A percentile compares a stretch with the other conserved stretches of the same genome.
Evolutionary conservation across 768 basidiomycete species (phyloP).

Genomic region (Leccinum incarnatum): DNA sequence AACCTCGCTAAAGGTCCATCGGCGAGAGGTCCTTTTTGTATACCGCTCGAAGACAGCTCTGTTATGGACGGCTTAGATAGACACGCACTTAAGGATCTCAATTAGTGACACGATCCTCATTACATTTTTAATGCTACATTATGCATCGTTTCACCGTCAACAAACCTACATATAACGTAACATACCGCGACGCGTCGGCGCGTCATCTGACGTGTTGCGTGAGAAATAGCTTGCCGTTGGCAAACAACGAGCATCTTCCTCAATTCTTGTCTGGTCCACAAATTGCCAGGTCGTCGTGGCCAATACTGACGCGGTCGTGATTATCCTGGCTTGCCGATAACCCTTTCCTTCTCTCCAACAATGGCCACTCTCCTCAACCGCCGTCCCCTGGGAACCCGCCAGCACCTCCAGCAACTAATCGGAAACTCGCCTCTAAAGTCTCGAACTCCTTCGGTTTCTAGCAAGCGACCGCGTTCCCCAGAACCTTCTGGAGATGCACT

Average conservation of each 20-base stretch:
- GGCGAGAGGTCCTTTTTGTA: slow-evolving; percentile 6
- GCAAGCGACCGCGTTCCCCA: slow-evolving; percentile 52
- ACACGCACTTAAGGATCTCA: slow-evolving; percentile 24
- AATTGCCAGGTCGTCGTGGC: neutral
- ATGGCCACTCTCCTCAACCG: slow-evolving; percentile 49
- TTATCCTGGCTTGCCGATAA: slow-evolving; percentile 5
- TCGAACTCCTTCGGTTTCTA: slow-evolving; percentile 31
- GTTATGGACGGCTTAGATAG: slow-evolving; percentile 19
- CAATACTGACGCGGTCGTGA: neutral
- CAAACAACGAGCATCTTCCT: slow-evolving; percentile 7
- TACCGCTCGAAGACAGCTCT: slow-evolving; percentile 10
- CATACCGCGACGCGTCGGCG: slow-evolving; percentile 21
- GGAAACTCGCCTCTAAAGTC: slow-evolving; percentile 36
- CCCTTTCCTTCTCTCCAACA: neutral
- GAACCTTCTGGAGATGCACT: slow-evolving; percentile 38
- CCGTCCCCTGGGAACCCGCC: slow-evolving; percentile 46
- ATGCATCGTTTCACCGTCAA: slow-evolving; percentile 1
- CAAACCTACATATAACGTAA: neutral
- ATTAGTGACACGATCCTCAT: slow-evolving; percentile 13
- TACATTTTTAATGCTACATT: slow-evolving; percentile 2
- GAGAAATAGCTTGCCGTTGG: slow-evolving; percentile 17
- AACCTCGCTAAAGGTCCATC: neutral
- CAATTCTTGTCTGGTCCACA: neutral
- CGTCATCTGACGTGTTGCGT: slow-evolving; percentile 22
- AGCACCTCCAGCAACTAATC: slow-evolving; percentile 35